Base-by-base conservation (phyloP, 768 basidiomycete genomes). In the Xerocomus spinulosus region DNA sequence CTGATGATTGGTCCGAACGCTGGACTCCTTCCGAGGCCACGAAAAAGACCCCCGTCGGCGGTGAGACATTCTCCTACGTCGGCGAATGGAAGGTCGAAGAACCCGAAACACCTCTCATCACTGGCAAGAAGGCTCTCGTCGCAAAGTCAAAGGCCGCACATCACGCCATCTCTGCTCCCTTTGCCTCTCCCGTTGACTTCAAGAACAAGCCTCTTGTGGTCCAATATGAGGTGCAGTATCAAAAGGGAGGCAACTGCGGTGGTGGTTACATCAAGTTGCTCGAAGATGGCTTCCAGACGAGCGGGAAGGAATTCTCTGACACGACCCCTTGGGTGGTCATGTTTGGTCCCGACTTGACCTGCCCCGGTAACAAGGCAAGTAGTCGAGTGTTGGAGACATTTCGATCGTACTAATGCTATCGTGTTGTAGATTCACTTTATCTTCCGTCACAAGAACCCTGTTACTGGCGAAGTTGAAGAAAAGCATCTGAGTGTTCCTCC, bases 151-250 rank as follows among this genome's bases (percentile, higher is more conserved):
- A 94, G 76, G 96, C 96, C 46, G 92, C 93, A 17, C 95, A 98
- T 68, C 95, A 98, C 64, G 96, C 96, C 66, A 97, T 99, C 68
- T 97, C 95, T 50, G 92, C 94, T 2, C 87, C 93, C 12, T 93
- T 99, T 70, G 58, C 70, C 13, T 66, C 76, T 48, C 78, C 90
- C 44, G 73, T 97, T 61, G 83, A 87, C 75, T 90, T 94, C 73
- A 78, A 77, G 58, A 72, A 80, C 48, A 78, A 94, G 70, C 87
- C 94, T 36, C 76, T 98, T 37, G 93, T 98, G 55, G 86, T 98
- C 17, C 93, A 96, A 66, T 99, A 99, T 62, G 96, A 99, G 68
- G 96, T 96, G 74, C 95, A 98, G 73, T 93, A 96, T 69, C 94
- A 99, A 76, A 93, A 97, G 71, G 94, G 95, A 35, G 91, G 96